A percentile compares a stretch with the other conserved stretches of the same genome.
phyloP scores from a whole-genome alignment of 306 rosid species.

The Corylus heterophylla region DNA sequence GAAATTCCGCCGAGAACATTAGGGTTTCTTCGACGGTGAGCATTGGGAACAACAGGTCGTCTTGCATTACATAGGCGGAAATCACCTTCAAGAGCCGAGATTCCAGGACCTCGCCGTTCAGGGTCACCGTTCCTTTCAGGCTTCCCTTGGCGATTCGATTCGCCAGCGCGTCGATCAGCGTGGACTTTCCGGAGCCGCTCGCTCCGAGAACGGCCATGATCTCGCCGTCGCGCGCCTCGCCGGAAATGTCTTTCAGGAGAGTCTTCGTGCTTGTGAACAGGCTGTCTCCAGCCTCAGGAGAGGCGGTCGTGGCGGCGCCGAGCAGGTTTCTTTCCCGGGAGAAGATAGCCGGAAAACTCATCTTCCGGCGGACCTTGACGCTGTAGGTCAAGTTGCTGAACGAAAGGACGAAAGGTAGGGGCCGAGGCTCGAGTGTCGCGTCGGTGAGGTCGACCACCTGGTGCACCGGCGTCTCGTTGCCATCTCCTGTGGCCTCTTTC shows the following conservation, averaged over 20 bases:
- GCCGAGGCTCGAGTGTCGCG: constrained; percentile 42
- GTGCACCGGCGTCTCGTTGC: constrained; percentile 73
- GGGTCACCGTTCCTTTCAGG: constrained; percentile 68
- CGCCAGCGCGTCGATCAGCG: constrained; percentile 86
- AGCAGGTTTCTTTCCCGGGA: constrained; percentile 2
- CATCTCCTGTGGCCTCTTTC: constrained; percentile 68
- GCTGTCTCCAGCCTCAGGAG: constrained; percentile 40
- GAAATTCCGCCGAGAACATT: constrained; percentile 86
- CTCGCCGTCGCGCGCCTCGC: constrained; percentile 91
- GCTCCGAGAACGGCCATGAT: constrained; percentile 92
- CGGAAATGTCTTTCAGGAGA: constrained; percentile 74
- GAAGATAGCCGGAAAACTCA: constrained; percentile 35
- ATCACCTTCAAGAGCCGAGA: constrained; percentile 79
- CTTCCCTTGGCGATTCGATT: constrained; percentile 83
- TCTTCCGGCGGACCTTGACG: constrained; percentile 58
- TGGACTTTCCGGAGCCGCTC: constrained; percentile 92
- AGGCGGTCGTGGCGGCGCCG: constrained; percentile 25
- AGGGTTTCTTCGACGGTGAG: constrained; percentile 93
- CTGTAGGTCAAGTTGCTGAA: constrained; percentile 75
- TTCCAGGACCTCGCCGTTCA: constrained; percentile 76
- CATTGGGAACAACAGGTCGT: constrained; percentile 93
- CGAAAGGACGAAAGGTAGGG: constrained; percentile 71
- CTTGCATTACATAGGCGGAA: constrained; percentile 97
- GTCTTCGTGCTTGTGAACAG: constrained; percentile 56
- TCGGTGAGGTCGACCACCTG: constrained; percentile 45